phyloP scores from a whole-genome alignment of 2,329 filamentous ascomycete genomes.

The Thyridium curvatum region DNA sequence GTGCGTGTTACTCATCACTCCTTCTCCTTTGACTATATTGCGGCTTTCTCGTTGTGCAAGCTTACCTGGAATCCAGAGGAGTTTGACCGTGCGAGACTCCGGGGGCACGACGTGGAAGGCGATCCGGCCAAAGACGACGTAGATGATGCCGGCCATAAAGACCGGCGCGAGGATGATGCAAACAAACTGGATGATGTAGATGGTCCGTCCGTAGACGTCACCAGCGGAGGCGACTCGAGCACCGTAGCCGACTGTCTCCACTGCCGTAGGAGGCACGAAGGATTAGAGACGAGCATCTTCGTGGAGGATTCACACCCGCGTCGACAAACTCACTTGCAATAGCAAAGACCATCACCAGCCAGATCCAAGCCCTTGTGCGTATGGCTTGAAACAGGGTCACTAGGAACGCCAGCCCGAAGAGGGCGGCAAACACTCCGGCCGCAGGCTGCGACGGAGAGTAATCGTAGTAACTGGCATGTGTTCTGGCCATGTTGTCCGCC shows the following conservation, averaged over 20 bases:
- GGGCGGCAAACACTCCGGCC: constrained; percentile 15
- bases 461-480: constrained; percentile 10
- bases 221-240: constrained; percentile 20
- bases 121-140: constrained; percentile 30
- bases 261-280: constrained; percentile 11
- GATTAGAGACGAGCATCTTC: not conserved
- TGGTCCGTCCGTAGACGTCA: constrained; percentile 12
- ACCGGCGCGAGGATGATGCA: constrained; percentile 29
- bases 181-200: constrained; percentile 28
- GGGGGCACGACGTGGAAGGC: constrained; percentile 28
- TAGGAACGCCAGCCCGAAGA: constrained; percentile 17
- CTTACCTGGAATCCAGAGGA: constrained; percentile 28
- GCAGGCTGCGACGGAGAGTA: constrained; percentile 16
- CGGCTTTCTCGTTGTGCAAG: too few species aligned
- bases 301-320: not conserved
- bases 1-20: too few species aligned
- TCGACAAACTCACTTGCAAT: constrained; percentile 14
- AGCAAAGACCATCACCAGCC: constrained; percentile 19
- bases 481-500: constrained; percentile 1
- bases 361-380: constrained; percentile 19
- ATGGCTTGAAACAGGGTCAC: constrained; percentile 16
- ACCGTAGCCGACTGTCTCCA: constrained; percentile 30
- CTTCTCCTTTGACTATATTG: too few species aligned
- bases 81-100: constrained; percentile 19
- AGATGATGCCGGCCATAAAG: constrained; percentile 30